These are phyloP conservation scores for Ustilago crameri DNA, from an alignment of 1,284 basidiomycete genomes.

Conservation along the genomic window DNA sequence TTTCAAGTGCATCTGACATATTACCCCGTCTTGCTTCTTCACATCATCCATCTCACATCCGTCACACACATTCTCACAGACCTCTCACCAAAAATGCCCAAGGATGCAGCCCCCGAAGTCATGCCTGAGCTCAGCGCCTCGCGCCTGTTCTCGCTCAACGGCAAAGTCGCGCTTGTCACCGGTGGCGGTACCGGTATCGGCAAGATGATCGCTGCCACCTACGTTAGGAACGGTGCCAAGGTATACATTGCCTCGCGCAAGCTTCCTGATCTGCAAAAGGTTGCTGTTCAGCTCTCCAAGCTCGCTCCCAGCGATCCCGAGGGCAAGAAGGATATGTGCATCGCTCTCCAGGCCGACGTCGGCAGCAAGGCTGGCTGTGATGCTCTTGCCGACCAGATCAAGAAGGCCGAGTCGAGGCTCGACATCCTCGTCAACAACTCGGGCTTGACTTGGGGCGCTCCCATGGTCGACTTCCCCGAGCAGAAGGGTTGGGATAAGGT, in stretches of 20 bases:
- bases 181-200: slow-evolving; percentile 73
- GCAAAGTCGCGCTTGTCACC: slow-evolving; percentile 79
- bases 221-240: slow-evolving; percentile 80
- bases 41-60: neutral
- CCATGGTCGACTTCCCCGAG: slow-evolving; percentile 77
- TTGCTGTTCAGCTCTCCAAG: slow-evolving; percentile 49
- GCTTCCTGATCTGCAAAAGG: slow-evolving; percentile 74
- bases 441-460: slow-evolving; percentile 79
- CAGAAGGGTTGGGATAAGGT: slow-evolving; percentile 78
- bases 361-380: slow-evolving; percentile 81
- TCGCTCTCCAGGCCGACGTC: slow-evolving; percentile 64
- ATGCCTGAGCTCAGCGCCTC: slow-evolving; percentile 73
- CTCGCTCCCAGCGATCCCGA: slow-evolving; percentile 51
- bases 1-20: too few species aligned
- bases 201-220: slow-evolving; percentile 78
- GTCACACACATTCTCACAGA: neutral
- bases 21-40: neutral
- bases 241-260: slow-evolving; percentile 88
- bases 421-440: slow-evolving; percentile 69
- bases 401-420: slow-evolving; percentile 75
- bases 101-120: slow-evolving; percentile 63
- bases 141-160: slow-evolving; percentile 79
- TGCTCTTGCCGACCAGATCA: slow-evolving; percentile 77
- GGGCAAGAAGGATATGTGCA: slow-evolving; percentile 42
- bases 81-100: slow-evolving; percentile 54